A percentile compares a stretch with the other conserved stretches of the same genome.
These are phyloP conservation scores for Trichoderma guizhouense DNA, from an alignment of 2,329 filamentous ascomycete genomes.

Conservation along the genomic window DNA sequence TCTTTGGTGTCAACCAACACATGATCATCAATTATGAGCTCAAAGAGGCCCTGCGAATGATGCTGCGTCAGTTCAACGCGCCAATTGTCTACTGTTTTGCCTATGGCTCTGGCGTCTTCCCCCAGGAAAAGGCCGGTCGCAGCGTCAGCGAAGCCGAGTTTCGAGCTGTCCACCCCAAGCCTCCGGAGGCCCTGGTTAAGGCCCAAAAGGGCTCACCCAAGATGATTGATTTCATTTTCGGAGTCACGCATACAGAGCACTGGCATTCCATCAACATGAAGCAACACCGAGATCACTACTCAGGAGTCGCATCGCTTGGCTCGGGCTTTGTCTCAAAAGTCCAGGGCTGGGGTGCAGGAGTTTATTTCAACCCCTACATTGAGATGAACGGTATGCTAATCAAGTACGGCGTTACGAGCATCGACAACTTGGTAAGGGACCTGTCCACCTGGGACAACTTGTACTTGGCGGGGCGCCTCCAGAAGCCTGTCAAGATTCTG, in stretches of 20 bases:
- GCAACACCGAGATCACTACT: constrained; percentile 91
- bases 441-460: constrained; percentile 89
- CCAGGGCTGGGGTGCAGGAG: constrained; percentile 90
- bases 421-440: constrained; percentile 83
- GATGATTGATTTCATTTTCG: constrained; percentile 99
- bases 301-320: constrained; percentile 74
- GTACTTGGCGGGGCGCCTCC: constrained; percentile 91
- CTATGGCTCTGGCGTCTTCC: constrained; percentile 95
- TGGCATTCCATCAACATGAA: constrained; percentile 93
- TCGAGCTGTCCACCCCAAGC: constrained; percentile 72
- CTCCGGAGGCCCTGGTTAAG: constrained; percentile 74
- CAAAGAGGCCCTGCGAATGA: constrained; percentile 81
- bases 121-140: constrained; percentile 60
- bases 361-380: constrained; percentile 96
- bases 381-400: constrained; percentile 93
- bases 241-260: constrained; percentile 89
- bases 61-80: constrained; percentile 86
- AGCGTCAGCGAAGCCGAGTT: constrained; percentile 55
- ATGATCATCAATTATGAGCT: constrained; percentile 95
- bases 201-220: constrained; percentile 86
- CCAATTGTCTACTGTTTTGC: constrained; percentile 96
- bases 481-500: constrained; percentile 97
- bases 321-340: constrained; percentile 81
- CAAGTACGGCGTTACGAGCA: constrained; percentile 96
- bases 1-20: constrained; percentile 92